Conservation (phyloP, 1,284 basidiomycete species). For the Anthracocystis panici-leucophaei region DNA sequence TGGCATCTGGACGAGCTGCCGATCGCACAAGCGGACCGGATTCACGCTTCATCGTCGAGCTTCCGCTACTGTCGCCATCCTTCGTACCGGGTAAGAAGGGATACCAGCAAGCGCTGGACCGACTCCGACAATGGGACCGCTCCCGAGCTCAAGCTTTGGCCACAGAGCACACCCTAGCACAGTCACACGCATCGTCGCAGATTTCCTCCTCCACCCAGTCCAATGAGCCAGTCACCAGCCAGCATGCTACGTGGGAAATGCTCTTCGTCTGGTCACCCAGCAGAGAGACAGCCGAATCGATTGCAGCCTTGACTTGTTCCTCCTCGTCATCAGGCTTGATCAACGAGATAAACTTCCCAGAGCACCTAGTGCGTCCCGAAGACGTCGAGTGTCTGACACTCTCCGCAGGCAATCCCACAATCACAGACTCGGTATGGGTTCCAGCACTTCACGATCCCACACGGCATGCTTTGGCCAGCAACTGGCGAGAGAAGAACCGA, state of each 20-base stretch:
- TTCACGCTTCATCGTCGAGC: constrained; percentile 60
- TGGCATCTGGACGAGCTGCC: constrained; percentile 61
- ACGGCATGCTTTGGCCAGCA: constrained; percentile 8
- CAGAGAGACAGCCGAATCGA: constrained; percentile 3
- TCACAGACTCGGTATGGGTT: constrained; percentile 43
- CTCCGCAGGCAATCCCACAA: not conserved
- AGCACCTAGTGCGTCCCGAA: constrained; percentile 24
- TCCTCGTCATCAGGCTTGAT: not conserved
- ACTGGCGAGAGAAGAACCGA: constrained; percentile 17
- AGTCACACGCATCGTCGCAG: constrained; percentile 28
- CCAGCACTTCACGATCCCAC: constrained; percentile 19
- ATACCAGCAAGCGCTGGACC: constrained; percentile 55
- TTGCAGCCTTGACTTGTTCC: not conserved
- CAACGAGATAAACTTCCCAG: constrained; percentile 41
- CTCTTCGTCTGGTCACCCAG: constrained; percentile 47
- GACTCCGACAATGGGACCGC: constrained; percentile 57
- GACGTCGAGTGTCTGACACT: constrained; percentile 17
- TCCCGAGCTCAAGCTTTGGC: constrained; percentile 20
- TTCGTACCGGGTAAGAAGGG: constrained; percentile 65
- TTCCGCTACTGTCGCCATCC: constrained; percentile 56
- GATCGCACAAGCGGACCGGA: constrained; percentile 59
- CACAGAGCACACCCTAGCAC: constrained; percentile 18
- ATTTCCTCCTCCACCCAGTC: constrained; percentile 4
- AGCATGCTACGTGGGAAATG: constrained; percentile 52
- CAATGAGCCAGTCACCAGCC: constrained; percentile 10